These are phyloP conservation scores for Dendrocalamus sinicus DNA, from an alignment of 176 grass and related monocot genomes.

Conservation along the genomic window DNA sequence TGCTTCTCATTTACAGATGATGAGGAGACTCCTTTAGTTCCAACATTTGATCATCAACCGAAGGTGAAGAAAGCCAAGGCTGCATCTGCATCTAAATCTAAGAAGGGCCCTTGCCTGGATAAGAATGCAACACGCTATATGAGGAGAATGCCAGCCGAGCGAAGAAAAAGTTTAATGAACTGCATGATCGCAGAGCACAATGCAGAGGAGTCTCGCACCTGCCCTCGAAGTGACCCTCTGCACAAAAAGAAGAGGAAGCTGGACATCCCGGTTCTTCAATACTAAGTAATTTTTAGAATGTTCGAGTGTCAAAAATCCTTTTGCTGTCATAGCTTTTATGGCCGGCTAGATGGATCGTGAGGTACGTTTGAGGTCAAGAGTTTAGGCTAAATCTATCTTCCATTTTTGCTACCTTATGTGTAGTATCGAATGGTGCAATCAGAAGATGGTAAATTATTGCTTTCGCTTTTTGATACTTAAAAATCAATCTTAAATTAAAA, in stretches of 20 bases:
- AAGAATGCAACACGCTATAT: conserved; percentile 56
- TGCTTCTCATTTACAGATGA: conserved; percentile 55
- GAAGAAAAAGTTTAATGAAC: conserved; percentile 54
- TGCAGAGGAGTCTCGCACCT: conserved; percentile 21
- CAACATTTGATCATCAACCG: conserved; percentile 12
- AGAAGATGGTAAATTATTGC: no score
- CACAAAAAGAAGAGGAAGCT: conserved; percentile 56
- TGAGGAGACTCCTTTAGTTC: conserved; percentile 50
- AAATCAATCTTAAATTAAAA: no score
- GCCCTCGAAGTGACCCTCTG: conserved; percentile 36
- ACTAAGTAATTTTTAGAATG: conserved; percentile 38
- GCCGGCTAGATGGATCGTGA: not conserved
- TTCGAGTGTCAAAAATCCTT: not conserved
- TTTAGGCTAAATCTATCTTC: conserved; percentile 11
- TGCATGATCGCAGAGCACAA: conserved; percentile 44
- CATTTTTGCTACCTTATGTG: not conserved
- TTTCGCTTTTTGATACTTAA: no score
- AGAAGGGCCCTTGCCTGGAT: conserved; percentile 44
- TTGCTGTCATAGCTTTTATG: conserved; percentile 36
- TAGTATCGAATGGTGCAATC: no score
- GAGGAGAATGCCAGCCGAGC: conserved; percentile 47
- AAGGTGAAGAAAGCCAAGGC: conserved; percentile 47
- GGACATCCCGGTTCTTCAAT: conserved; percentile 29
- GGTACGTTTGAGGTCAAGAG: not conserved
- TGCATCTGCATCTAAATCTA: conserved; percentile 48